A percentile compares a stretch with the other conserved stretches of the same genome.
Conservation (phyloP, 2,329 filamentous ascomycete species). For the Calonectria pseudoturangicola region DNA sequence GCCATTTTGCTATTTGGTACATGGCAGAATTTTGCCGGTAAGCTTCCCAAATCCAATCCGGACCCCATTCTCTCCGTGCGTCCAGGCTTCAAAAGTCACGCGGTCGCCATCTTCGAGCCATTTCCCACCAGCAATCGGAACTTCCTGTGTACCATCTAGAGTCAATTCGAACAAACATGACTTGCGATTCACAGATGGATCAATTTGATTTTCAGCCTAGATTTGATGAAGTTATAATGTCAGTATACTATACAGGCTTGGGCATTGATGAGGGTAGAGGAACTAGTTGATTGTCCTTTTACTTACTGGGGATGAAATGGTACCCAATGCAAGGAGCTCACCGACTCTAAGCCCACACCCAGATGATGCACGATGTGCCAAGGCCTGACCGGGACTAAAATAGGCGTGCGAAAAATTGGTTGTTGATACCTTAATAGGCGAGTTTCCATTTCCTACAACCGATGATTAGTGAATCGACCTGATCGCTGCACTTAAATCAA, state of each 20-base stretch:
- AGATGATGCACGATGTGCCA: background rate
- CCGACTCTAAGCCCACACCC: background rate
- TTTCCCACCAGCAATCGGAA: background rate
- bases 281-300: background rate
- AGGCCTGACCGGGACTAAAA: background rate
- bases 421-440: background rate
- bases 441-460: background rate
- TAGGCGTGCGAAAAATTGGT: background rate
- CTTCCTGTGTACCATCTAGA: background rate
- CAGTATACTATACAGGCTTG: background rate
- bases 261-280: no score
- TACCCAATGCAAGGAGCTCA: background rate
- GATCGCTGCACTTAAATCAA: background rate
- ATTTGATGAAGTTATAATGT: background rate
- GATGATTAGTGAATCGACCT: background rate
- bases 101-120: background rate
- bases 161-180: background rate
- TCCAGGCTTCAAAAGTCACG: background rate
- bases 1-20: background rate
- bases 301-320: background rate
- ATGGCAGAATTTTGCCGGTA: background rate
- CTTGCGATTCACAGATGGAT: background rate
- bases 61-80: background rate
- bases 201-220: background rate
- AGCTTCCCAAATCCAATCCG: background rate